Conservation (phyloP, 345 rosid species). For the Cardamine occulta region DNA sequence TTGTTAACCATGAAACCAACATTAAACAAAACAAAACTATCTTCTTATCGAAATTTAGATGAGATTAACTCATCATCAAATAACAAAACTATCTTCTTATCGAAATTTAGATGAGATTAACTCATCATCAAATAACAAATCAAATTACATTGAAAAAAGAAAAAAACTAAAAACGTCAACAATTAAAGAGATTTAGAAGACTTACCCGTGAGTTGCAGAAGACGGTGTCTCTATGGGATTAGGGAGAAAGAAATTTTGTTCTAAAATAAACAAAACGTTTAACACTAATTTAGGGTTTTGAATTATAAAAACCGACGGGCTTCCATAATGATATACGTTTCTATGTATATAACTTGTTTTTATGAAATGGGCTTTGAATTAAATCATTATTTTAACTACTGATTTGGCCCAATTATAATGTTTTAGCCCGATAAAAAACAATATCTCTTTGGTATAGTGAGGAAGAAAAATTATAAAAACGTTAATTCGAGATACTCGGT, state of each 20-base stretch:
- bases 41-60: neutral
- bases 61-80: neutral
- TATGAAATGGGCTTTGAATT: neutral
- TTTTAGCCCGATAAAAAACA: neutral
- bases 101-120: neutral
- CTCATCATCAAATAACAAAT: neutral
- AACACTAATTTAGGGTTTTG: neutral
- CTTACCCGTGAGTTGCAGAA: neutral
- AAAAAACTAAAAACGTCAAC: too few relatives aligned
- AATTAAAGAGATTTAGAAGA: too few relatives aligned
- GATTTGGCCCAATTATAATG: neutral
- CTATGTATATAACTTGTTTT: too few relatives aligned
- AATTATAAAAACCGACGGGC: neutral
- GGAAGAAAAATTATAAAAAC: too few relatives aligned
- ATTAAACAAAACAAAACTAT: too few relatives aligned
- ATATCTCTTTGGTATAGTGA: too few relatives aligned
- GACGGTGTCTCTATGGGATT: neutral
- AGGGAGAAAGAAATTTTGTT: neutral
- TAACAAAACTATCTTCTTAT: neutral
- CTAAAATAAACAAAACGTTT: too few relatives aligned
- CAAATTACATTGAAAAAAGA: neutral
- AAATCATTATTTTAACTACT: too few relatives aligned
- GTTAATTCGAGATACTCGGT: neutral
- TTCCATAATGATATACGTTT: neutral
- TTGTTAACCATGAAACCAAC: neutral